Conservation (phyloP, 306 rosid species). For the Sindora glabra region DNA sequence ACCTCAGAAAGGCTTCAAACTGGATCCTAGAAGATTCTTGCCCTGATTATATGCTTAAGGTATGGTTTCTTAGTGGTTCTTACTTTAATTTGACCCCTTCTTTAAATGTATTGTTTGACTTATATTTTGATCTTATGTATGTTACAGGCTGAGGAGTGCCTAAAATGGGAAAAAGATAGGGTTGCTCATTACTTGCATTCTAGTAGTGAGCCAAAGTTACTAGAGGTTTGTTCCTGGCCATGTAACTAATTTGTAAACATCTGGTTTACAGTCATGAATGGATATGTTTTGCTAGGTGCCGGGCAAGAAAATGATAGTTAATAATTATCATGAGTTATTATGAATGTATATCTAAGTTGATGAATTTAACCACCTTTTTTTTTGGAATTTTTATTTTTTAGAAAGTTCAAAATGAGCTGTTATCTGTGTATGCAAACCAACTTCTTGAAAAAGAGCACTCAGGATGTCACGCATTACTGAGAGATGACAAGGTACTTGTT, state of each 20-base stretch:
- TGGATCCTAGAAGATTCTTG: conserved; percentile 88
- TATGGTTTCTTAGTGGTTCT: conserved; percentile 16
- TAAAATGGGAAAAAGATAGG: conserved; percentile 55
- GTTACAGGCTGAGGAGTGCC: conserved; percentile 57
- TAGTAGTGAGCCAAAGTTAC: conserved; percentile 45
- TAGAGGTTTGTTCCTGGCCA: conserved; percentile 39
- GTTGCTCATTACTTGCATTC: conserved; percentile 51
- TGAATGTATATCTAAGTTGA: conserved; percentile 4
- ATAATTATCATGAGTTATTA: background rate
- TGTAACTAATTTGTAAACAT: background rate
- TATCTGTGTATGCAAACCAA: conserved; percentile 74
- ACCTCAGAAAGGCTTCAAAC: conserved; percentile 77
- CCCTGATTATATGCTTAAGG: conserved; percentile 87
- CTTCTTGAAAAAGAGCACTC: conserved; percentile 90
- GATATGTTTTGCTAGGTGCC: conserved; percentile 15
- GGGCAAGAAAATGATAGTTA: background rate
- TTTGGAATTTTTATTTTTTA: conserved; percentile 18
- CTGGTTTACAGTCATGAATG: conserved; percentile 8
- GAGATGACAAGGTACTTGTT: conserved; percentile 73
- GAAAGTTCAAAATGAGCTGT: conserved; percentile 84
- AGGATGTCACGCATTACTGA: conserved; percentile 82
- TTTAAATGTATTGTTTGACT: conserved; percentile 8
- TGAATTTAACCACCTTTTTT: conserved; percentile 14
- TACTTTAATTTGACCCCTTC: conserved; percentile 2
- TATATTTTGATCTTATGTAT: background rate